These are phyloP conservation scores for Pseudogymnoascus sp. DNA, from an alignment of 2,329 filamentous ascomycete genomes.

Conservation along the genomic window DNA sequence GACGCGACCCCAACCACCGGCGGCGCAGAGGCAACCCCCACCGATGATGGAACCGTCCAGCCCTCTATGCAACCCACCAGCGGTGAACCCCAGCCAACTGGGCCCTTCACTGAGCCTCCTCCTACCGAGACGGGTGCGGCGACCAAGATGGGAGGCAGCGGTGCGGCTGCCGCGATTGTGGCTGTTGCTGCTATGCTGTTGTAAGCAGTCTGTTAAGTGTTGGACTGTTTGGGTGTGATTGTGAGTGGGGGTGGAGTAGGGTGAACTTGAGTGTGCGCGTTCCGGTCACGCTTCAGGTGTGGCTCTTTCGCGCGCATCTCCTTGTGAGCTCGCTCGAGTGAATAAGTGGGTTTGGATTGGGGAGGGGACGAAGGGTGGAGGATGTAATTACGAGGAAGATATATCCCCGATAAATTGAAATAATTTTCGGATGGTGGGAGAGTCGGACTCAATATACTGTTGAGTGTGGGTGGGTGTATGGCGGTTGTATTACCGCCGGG, in stretches of 20 bases:
- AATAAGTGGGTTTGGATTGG: not conserved
- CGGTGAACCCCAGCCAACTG: not conserved
- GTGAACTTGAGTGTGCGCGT: not conserved
- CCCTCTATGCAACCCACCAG: not conserved
- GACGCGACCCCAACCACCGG: not conserved
- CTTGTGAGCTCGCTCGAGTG: not conserved
- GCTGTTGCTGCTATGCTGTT: not conserved
- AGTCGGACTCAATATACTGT: not conserved
- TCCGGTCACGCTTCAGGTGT: not conserved
- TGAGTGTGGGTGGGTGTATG: not conserved
- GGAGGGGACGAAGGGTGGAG: not conserved
- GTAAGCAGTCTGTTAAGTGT: not conserved
- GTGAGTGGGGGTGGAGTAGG: not conserved
- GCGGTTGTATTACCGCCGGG: not conserved
- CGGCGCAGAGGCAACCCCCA: not conserved
- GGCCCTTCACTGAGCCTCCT: not conserved
- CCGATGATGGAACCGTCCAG: not conserved
- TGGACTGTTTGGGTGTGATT: not conserved
- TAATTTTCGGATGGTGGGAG: not conserved
- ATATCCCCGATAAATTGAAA: not conserved
- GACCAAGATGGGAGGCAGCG: not conserved
- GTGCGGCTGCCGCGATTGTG: not conserved
- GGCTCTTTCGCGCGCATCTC: not conserved
- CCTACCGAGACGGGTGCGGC: not conserved
- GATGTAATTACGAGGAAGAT: not conserved